phyloP scores from a whole-genome alignment of 2,329 filamentous ascomycete species.

The Fusarium sublunatum region DNA sequence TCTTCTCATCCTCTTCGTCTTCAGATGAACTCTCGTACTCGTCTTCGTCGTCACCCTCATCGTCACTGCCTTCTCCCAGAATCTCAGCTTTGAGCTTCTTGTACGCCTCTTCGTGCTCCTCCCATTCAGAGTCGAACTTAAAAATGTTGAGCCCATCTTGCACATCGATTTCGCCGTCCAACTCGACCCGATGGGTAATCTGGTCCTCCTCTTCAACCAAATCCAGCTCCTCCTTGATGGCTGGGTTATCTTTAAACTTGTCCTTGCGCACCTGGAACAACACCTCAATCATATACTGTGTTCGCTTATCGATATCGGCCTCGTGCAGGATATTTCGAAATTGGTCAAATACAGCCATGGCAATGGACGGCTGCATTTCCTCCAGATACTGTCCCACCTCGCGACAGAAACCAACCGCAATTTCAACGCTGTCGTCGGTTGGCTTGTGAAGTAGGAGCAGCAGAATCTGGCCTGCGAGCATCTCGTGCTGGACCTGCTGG shows the following conservation, averaged over 20 bases:
- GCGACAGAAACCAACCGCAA: slow-evolving; percentile 91
- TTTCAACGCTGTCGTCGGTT: slow-evolving; percentile 97
- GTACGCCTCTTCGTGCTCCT: slow-evolving; percentile 91
- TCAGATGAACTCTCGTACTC: slow-evolving; percentile 76
- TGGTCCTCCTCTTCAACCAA: slow-evolving; percentile 98
- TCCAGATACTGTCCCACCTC: slow-evolving; percentile 95
- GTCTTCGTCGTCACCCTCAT: slow-evolving; percentile 74
- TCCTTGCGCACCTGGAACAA: slow-evolving; percentile 97
- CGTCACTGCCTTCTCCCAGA: slow-evolving; percentile 89
- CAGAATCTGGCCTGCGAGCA: slow-evolving; percentile 91
- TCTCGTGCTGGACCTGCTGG: slow-evolving; percentile 94
- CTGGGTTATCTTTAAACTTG: slow-evolving; percentile 93
- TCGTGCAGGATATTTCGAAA: slow-evolving; percentile 96
- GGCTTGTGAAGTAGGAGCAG: slow-evolving; percentile 93
- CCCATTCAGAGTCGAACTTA: slow-evolving; percentile 90
- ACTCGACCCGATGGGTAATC: slow-evolving; percentile 85
- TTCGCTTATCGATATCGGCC: slow-evolving; percentile 94
- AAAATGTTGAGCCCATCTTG: slow-evolving; percentile 94
- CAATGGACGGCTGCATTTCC: slow-evolving; percentile 91
- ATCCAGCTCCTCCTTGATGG: slow-evolving; percentile 91
- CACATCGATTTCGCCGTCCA: slow-evolving; percentile 86
- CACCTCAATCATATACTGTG: slow-evolving; percentile 99
- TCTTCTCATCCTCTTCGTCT: slow-evolving; percentile 79
- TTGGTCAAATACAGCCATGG: slow-evolving; percentile 92
- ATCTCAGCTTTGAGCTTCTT: slow-evolving; percentile 93